Conservation (phyloP, 208 protist genomes). For the Endotrypanum monterogeii region DNA sequence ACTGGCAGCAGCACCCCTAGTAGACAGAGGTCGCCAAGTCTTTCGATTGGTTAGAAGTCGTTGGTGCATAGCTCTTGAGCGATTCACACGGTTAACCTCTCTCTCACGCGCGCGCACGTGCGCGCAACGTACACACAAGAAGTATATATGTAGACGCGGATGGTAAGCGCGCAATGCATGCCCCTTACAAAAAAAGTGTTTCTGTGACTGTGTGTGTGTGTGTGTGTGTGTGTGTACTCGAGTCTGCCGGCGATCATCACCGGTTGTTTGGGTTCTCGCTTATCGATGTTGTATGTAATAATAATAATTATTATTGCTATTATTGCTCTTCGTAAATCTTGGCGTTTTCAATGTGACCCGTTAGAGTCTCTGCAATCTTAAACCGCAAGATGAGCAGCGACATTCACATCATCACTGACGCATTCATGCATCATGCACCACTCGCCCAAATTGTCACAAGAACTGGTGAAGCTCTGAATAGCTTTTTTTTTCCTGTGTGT, state of each 20-base stretch:
- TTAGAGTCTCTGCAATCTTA: background rate
- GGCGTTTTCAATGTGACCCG: background rate
- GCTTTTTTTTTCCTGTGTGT: too few relatives aligned
- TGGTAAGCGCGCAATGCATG: background rate
- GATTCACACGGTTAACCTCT: background rate
- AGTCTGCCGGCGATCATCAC: background rate
- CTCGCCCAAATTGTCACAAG: background rate
- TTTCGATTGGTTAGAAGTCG: background rate
- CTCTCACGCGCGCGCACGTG: background rate
- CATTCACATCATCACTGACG: background rate
- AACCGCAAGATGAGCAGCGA: background rate
- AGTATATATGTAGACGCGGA: background rate
- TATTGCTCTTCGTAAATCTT: too few relatives aligned
- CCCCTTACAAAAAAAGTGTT: background rate
- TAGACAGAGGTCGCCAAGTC: constrained; percentile 10
- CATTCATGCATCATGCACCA: background rate
- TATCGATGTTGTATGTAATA: background rate
- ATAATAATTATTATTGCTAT: too few relatives aligned
- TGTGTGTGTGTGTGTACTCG: background rate
- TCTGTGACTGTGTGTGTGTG: background rate
- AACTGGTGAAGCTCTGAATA: background rate
- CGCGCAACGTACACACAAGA: background rate
- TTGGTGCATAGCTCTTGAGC: background rate
- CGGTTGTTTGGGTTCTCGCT: background rate
- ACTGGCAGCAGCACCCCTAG: constrained; percentile 4